Conservation (phyloP, 805 yeast genomes). For the Sporopachydermia lactativora region DNA sequence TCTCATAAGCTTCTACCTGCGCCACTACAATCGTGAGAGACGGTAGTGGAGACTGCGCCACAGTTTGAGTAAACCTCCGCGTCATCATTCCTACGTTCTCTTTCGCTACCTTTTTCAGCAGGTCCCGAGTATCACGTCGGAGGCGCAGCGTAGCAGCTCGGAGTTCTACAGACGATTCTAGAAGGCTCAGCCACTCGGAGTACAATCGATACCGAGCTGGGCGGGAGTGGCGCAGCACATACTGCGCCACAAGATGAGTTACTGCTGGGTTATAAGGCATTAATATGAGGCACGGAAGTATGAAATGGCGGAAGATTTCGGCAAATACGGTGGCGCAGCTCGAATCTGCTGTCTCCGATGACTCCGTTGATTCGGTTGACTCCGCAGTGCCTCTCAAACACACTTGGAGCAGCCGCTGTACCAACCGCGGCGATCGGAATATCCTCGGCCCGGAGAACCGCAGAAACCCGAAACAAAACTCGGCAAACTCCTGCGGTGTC, state of each 20-base stretch:
- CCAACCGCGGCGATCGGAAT: slow-evolving; percentile 31
- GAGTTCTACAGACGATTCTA: slow-evolving; percentile 40
- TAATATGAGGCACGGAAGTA: slow-evolving; percentile 48
- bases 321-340: slow-evolving; percentile 31
- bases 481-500: slow-evolving; percentile 29
- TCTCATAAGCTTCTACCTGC: slow-evolving; percentile 87
- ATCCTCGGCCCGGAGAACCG: slow-evolving; percentile 41
- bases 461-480: slow-evolving; percentile 34
- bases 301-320: slow-evolving; percentile 44
- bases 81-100: slow-evolving; percentile 64
- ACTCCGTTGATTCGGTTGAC: slow-evolving; percentile 6
- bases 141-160: slow-evolving; percentile 50
- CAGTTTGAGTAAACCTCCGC: slow-evolving; percentile 53
- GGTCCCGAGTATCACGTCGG: slow-evolving; percentile 65
- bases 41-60: slow-evolving; percentile 65
- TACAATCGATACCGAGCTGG: slow-evolving; percentile 64
- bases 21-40: slow-evolving; percentile 55
- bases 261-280: slow-evolving; percentile 43
- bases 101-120: slow-evolving; percentile 67
- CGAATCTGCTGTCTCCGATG: slow-evolving; percentile 8
- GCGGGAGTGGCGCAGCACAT: slow-evolving; percentile 39
- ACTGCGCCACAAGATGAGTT: slow-evolving; percentile 41
- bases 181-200: slow-evolving; percentile 55
- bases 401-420: slow-evolving; percentile 50
- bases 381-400: slow-evolving; percentile 10